phyloP scores from a whole-genome alignment of 805 yeast genomes.

The Hanseniaspora nectarophila region DNA sequence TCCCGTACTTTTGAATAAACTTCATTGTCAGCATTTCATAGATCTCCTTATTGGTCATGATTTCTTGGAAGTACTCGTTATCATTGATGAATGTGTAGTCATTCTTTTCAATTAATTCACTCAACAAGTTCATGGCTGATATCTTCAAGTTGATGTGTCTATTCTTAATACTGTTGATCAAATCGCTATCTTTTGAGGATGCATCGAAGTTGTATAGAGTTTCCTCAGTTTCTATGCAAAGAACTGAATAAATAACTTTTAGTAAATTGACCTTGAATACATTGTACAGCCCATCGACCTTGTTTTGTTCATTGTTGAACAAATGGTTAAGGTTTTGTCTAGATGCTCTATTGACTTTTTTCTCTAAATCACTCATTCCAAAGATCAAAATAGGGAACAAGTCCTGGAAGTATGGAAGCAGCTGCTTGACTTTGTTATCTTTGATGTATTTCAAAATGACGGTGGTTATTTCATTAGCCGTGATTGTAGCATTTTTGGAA shows the following conservation, averaged over 20 bases:
- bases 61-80: slow-evolving; percentile 1
- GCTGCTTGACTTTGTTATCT: slow-evolving; percentile 54
- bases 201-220: slow-evolving; percentile 30
- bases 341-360: slow-evolving; percentile 44
- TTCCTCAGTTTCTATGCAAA: slow-evolving; percentile 46
- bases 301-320: slow-evolving; percentile 44
- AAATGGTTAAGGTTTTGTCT: slow-evolving; percentile 29
- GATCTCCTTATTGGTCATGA: not conserved
- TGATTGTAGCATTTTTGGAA: slow-evolving; percentile 49
- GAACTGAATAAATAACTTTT: slow-evolving; percentile 40
- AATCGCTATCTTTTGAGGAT: not conserved
- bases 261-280: slow-evolving; percentile 47
- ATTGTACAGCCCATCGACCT: slow-evolving; percentile 47
- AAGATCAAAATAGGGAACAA: slow-evolving; percentile 53
- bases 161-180: not conserved
- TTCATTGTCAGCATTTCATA: not conserved
- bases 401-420: slow-evolving; percentile 28
- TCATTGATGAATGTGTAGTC: not conserved
- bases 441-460: slow-evolving; percentile 36
- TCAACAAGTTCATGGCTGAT: not conserved
- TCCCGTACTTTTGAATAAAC: not conserved
- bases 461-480: slow-evolving; percentile 57
- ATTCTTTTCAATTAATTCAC: not conserved
- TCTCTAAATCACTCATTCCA: slow-evolving; percentile 62
- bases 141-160: not conserved